Base-by-base conservation (phyloP, 2,329 filamentous ascomycete species). In the Elsinoe arachidis region DNA sequence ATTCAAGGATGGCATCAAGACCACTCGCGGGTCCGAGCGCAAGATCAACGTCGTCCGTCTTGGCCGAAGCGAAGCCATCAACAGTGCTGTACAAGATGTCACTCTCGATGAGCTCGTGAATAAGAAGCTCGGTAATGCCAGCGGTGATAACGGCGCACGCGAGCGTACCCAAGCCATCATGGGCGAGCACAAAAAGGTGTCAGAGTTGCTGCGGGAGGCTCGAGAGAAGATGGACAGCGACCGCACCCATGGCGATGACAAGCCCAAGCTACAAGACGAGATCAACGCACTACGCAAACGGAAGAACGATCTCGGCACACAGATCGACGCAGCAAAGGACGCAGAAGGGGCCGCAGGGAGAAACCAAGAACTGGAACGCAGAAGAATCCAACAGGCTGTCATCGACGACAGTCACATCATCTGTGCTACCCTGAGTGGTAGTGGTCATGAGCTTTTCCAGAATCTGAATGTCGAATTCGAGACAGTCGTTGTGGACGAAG, bases 401-500 rank as follows among this genome's bases (percentile, higher is more conserved):
- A 82, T 99, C 46, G 87, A 95, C 67, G 85, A 86, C 21, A 90
- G 93, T 1, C 89, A 99, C 72, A 87, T 99, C 54, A 83, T 99
- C 30, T 99, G 93, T 71, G 88, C 92, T 41, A 99, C 93, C 0
- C 83, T 99, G 52, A 96, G 91, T 70, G 93, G 92, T 66, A 92
- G 87, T 70, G 93, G 93, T 2, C 95, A 99, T 67, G 93, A 99
- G 63, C 95, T 97, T 84, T 96, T 99, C 75, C 90, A 92, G 72
- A 87, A 86, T 64, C 75, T 99, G 57, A 91, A 88, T 65, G 90
- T 99, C 54, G 93, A 99, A 70, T 99, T 99, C 64, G 93, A 99
- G 73, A 97, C 93, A 0, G 93, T 99, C 63, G 88, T 99, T 64
- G 96, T 99, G 62, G 93, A 99, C 66, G 93, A 99, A 74, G 93